phyloP scores from a whole-genome alignment of 2,329 filamentous ascomycete genomes.

The Xylariales sp. region DNA sequence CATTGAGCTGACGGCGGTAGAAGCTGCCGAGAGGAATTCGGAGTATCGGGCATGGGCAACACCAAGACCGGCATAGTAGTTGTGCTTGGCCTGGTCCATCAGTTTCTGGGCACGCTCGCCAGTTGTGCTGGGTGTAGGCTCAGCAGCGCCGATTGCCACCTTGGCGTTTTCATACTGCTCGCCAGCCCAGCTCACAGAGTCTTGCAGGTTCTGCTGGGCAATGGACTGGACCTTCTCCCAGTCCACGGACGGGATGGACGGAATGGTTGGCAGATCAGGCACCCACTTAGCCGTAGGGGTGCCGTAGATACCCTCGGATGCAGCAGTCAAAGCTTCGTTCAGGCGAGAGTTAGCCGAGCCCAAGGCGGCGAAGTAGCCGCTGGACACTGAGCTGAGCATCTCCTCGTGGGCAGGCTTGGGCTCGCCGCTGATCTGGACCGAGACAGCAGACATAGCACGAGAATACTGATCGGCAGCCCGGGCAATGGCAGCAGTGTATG shows the following conservation, averaged over 20 bases:
- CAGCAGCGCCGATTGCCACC: constrained; percentile 57
- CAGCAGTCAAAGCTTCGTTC: constrained; percentile 49
- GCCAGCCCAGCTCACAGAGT: constrained; percentile 67
- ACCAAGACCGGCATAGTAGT: constrained; percentile 75
- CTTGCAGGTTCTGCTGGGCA: constrained; percentile 63
- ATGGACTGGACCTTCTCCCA: constrained; percentile 55
- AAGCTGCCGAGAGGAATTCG: constrained; percentile 68
- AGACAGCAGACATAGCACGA: constrained; percentile 63
- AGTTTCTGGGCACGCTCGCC: constrained; percentile 48
- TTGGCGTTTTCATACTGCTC: constrained; percentile 67
- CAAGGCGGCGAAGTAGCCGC: constrained; percentile 62
- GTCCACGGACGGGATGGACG: constrained; percentile 35
- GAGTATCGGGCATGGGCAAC: constrained; percentile 75
- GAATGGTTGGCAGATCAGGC: constrained; percentile 30
- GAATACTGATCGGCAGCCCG: constrained; percentile 65
- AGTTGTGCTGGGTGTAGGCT: constrained; percentile 51
- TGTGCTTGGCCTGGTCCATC: constrained; percentile 56
- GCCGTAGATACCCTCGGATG: constrained; percentile 45
- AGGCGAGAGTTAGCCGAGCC: constrained; percentile 57
- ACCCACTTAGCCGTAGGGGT: constrained; percentile 37
- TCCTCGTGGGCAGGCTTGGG: constrained; percentile 66
- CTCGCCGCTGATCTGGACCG: constrained; percentile 62
- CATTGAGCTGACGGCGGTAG: constrained; percentile 58
- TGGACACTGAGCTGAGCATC: constrained; percentile 63
- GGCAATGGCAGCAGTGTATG: constrained; percentile 61